Conservation (phyloP, 345 rosid species). For the Eucalyptus pumila region DNA sequence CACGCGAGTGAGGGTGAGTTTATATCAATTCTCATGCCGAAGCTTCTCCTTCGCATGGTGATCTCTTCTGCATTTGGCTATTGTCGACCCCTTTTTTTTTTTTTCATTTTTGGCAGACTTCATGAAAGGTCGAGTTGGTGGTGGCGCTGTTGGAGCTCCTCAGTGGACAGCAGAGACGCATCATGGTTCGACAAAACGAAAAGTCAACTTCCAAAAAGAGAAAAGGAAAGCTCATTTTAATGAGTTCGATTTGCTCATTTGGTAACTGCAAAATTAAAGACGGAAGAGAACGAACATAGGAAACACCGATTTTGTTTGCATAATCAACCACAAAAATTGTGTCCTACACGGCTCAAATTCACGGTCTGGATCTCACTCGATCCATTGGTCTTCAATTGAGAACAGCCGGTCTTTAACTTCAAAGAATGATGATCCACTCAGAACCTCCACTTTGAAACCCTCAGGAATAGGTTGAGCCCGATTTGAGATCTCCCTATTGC, state of each 20-base stretch:
- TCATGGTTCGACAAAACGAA: background rate
- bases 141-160: background rate
- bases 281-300: background rate
- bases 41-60: slow-evolving; percentile 8
- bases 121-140: background rate
- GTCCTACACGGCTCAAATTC: background rate
- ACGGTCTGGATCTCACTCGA: background rate
- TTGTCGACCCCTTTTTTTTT: background rate
- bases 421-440: background rate
- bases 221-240: too few species aligned
- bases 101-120: background rate
- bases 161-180: background rate
- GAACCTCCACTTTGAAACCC: background rate
- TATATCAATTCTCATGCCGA: slow-evolving; percentile 11
- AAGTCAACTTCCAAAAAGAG: too few species aligned
- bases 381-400: background rate
- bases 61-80: background rate
- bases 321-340: background rate
- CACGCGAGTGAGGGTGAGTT: background rate
- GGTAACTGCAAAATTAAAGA: background rate
- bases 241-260: background rate
- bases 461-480: background rate
- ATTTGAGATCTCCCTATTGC: background rate
- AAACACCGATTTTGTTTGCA: background rate
- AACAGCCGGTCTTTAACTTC: background rate